Conservation (phyloP, 768 basidiomycete species). For the Hericium alpestre region DNA sequence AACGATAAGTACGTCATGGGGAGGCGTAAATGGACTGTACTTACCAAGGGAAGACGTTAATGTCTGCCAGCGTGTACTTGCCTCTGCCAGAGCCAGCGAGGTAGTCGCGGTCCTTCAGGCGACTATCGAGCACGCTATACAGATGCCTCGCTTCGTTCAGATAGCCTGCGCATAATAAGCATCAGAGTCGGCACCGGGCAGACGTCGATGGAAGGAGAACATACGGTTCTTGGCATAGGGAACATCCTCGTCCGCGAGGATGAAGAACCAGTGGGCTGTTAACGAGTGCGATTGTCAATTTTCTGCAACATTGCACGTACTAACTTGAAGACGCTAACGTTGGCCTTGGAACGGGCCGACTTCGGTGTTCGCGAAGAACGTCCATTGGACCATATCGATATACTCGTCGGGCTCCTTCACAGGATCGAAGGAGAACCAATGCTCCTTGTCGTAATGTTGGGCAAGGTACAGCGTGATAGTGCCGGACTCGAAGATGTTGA, state of each 20-base stretch:
- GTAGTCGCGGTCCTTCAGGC: conserved; percentile 64
- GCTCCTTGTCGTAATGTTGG: conserved; percentile 70
- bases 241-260: conserved; percentile 52
- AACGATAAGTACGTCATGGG: neutral
- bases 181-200: neutral
- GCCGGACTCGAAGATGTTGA: conserved; percentile 64
- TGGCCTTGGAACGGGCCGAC: conserved; percentile 85
- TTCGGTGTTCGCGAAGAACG: conserved; percentile 80
- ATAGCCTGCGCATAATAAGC: conserved; percentile 43
- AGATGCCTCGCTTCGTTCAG: conserved; percentile 72
- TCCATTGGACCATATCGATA: conserved; percentile 74
- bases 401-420: conserved; percentile 44
- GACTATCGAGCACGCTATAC: conserved; percentile 76
- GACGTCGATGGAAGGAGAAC: conserved; percentile 8
- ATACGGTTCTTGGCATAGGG: conserved; percentile 58
- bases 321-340: conserved; percentile 14
- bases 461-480: conserved; percentile 76
- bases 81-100: conserved; percentile 72
- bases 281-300: neutral
- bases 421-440: conserved; percentile 56
- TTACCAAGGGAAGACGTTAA: conserved; percentile 59
- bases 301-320: neutral
- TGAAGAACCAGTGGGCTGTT: conserved; percentile 59
- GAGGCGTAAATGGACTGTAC: neutral
- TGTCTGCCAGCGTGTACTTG: conserved; percentile 60